Percentiles rank a stretch among this genome's conserved stretches.
These are phyloP conservation scores for Extremus antarcticus DNA, from an alignment of 495 filamentous ascomycete species.

Conservation along the genomic window DNA sequence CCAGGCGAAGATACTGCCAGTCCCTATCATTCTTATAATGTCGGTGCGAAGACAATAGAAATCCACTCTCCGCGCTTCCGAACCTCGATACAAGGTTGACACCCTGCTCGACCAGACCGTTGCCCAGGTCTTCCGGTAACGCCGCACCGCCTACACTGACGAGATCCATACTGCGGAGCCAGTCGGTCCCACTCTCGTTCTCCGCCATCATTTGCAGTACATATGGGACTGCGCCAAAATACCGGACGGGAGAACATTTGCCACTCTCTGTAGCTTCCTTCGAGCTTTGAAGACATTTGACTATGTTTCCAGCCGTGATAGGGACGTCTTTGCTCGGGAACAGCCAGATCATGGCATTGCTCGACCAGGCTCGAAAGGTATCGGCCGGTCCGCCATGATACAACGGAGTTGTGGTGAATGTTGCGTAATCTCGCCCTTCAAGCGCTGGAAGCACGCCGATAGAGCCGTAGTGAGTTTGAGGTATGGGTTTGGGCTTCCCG, in stretches of 20 bases:
- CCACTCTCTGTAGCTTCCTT: neutral
- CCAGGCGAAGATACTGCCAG: conserved; percentile 56
- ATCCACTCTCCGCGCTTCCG: conserved; percentile 50
- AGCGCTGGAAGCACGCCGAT: conserved; percentile 41
- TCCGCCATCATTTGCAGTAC: conserved; percentile 40
- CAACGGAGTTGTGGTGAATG: conserved; percentile 51
- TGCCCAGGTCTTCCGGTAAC: conserved; percentile 36
- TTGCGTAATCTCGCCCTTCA: conserved; percentile 25
- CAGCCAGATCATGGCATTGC: conserved; percentile 41
- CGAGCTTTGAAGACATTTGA: conserved; percentile 28
- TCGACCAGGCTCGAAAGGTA: conserved; percentile 44
- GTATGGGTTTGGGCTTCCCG: conserved; percentile 44
- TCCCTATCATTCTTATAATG: conserved; percentile 43
- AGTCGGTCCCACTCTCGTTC: conserved; percentile 27
- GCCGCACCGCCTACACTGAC: conserved; percentile 51
- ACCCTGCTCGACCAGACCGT: conserved; percentile 34
- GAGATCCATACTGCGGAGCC: conserved; percentile 38
- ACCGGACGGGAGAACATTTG: conserved; percentile 26
- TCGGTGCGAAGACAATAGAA: conserved; percentile 41
- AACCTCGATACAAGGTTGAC: conserved; percentile 45
- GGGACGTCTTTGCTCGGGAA: conserved; percentile 41
- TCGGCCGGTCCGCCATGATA: conserved; percentile 53
- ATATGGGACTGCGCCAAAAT: conserved; percentile 49
- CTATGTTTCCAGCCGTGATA: conserved; percentile 39
- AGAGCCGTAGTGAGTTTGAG: conserved; percentile 38